These are phyloP conservation scores for Dryas integrifolia DNA, from an alignment of 331 rosid genomes.

Conservation along the genomic window DNA sequence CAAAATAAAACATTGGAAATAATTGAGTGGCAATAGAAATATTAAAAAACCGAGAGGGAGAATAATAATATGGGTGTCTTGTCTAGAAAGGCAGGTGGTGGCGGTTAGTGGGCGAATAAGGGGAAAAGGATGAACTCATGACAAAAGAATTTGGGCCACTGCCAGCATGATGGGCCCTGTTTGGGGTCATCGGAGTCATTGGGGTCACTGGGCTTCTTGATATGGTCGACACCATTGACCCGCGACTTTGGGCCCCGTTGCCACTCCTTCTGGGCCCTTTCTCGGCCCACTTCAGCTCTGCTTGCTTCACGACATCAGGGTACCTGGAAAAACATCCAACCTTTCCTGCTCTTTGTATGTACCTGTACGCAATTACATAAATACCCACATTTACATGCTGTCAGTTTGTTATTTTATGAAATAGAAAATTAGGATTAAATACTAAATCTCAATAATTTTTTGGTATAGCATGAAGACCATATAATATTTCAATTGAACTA, in stretches of 20 bases:
- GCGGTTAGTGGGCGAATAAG: constrained; percentile 42
- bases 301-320: constrained; percentile 49
- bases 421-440: too few relatives aligned
- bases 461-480: too few relatives aligned
- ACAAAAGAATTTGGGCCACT: constrained; percentile 43
- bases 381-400: not conserved
- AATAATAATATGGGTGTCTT: not conserved
- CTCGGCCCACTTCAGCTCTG: constrained; percentile 76
- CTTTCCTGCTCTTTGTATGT: constrained; percentile 65
- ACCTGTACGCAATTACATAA: constrained; percentile 35
- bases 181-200: constrained; percentile 28
- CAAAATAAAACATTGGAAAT: constrained; percentile 1
- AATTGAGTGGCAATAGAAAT: not conserved
- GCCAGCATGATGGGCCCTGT: constrained; percentile 20
- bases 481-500: too few relatives aligned
- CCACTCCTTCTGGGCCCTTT: constrained; percentile 63
- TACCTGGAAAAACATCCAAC: constrained; percentile 56
- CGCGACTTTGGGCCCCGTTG: constrained; percentile 30
- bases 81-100: constrained; percentile 60
- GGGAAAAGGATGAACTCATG: constrained; percentile 44
- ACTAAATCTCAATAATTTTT: too few relatives aligned
- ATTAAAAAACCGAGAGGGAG: not conserved
- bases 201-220: constrained; percentile 39
- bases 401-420: not conserved
- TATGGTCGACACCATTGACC: constrained; percentile 21